These are phyloP conservation scores for Lasiodiplodia citricola DNA, from an alignment of 2,329 filamentous ascomycete genomes.

Conservation along the genomic window DNA sequence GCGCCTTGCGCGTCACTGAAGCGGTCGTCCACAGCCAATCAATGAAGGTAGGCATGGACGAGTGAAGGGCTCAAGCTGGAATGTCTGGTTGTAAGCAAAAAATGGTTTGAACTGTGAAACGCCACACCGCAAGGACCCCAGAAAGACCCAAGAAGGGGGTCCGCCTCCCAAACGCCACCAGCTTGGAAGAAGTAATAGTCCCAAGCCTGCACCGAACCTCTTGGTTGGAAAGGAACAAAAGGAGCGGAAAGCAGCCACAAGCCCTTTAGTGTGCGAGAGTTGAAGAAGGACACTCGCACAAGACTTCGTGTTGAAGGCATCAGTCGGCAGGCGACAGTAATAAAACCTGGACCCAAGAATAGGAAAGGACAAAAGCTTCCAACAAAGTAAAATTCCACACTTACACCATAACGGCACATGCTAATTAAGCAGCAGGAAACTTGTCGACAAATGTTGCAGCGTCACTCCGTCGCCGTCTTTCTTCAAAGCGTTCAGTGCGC, in stretches of 20 bases:
- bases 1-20: neutral
- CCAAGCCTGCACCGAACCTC: neutral
- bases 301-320: too few species aligned
- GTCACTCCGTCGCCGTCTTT: neutral
- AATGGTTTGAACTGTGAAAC: neutral
- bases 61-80: neutral
- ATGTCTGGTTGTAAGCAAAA: neutral
- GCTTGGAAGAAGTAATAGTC: neutral
- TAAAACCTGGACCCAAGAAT: neutral
- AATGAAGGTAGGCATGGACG: neutral
- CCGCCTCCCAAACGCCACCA: neutral
- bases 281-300: too few species aligned
- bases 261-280: too few species aligned
- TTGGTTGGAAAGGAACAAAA: neutral
- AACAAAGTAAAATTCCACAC: neutral
- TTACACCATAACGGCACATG: neutral
- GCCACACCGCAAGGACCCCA: neutral
- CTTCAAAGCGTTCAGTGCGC: conserved; percentile 6
- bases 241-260: too few species aligned
- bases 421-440: conserved; percentile 1
- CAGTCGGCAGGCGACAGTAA: too few species aligned
- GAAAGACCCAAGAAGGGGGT: conserved; percentile 1
- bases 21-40: neutral
- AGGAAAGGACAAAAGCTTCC: neutral
- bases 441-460: conserved; percentile 5